phyloP scores from a whole-genome alignment of 2,329 filamentous ascomycete genomes.

The Claviceps africana region DNA sequence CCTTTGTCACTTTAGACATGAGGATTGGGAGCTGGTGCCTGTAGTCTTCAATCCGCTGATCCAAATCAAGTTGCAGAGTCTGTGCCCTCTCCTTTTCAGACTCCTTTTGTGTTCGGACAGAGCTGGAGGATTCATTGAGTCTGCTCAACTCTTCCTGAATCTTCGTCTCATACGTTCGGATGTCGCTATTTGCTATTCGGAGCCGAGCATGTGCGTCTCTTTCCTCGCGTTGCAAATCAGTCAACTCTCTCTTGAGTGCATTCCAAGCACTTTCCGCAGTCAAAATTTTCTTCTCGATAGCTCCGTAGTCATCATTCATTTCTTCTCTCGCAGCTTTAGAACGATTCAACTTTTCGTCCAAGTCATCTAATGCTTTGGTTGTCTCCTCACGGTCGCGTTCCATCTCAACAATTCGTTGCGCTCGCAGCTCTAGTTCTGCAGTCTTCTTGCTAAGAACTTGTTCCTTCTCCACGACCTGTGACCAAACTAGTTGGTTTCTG shows the following conservation, averaged over 20 bases:
- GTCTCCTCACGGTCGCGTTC: constrained; percentile 22
- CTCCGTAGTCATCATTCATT: constrained; percentile 31
- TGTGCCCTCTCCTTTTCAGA: constrained; percentile 31
- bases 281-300: constrained; percentile 27
- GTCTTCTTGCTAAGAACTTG: constrained; percentile 25
- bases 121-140: constrained; percentile 55
- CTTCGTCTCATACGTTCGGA: constrained; percentile 29
- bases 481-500: constrained; percentile 65
- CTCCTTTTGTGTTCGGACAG: constrained; percentile 48
- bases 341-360: constrained; percentile 30
- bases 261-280: constrained; percentile 39
- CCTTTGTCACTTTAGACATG: constrained; percentile 18
- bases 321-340: constrained; percentile 25
- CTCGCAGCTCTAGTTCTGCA: constrained; percentile 14
- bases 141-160: constrained; percentile 44
- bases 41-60: constrained; percentile 14
- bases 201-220: constrained; percentile 48
- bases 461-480: constrained; percentile 70
- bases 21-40: constrained; percentile 20
- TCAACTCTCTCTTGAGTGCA: constrained; percentile 37
- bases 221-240: constrained; percentile 46
- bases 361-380: constrained; percentile 33
- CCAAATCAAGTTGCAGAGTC: constrained; percentile 14
- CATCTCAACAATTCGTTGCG: constrained; percentile 13
- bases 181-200: constrained; percentile 34